Evolutionary conservation across 257 asterid species (phyloP), one percentile per base, ranked within the genome.

Genomic region (Solanum sitiens): DNA sequence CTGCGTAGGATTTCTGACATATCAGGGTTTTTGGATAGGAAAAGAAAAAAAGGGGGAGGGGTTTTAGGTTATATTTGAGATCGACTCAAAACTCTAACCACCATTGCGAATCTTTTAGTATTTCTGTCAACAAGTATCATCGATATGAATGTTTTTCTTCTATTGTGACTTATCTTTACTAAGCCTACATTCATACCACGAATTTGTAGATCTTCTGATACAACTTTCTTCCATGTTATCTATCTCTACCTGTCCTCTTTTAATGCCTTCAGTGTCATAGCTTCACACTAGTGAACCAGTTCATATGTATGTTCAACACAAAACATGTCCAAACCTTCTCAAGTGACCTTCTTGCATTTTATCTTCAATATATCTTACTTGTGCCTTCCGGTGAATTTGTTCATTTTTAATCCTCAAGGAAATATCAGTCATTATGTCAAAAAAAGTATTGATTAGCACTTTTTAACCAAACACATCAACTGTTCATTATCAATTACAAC

Each of bases 71-170:
- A 89, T 39, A 39, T 21, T 74, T 74, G 56, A 47, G 84, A 80
- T 87, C 91, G 90, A 89, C 89, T 91, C 56, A 89, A 91, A 95
- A 93, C 93, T 93, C 96, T 93, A 93, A 93, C 90, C 92, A 87
- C 94, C 94, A 94, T 89, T 87, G 91, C 87, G 88, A 87, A 86
- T 67, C 88, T 86, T 76, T 82, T 37, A 53, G 18, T 53, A 53
- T 23, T 53, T 53, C 20, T 53, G 23, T 53, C 63, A 53, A 53
- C 63, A 53, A 53, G 63, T 53, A 7, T 16, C 63, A 53, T 23
- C 63, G 63, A 53, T 53, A 53, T 53, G 63, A 53, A 53, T 53
- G 63, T 53, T 53, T 50, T 53, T 53, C 63, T 53, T 53, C 63
- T 53, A 53, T 53, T 53, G 63, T 53, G 63, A 8, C 63, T 16